Percentiles rank a stretch among this genome's conserved stretches.
Conservation (phyloP, 2,329 filamentous ascomycete genomes). For the Colletotrichum sp. region DNA sequence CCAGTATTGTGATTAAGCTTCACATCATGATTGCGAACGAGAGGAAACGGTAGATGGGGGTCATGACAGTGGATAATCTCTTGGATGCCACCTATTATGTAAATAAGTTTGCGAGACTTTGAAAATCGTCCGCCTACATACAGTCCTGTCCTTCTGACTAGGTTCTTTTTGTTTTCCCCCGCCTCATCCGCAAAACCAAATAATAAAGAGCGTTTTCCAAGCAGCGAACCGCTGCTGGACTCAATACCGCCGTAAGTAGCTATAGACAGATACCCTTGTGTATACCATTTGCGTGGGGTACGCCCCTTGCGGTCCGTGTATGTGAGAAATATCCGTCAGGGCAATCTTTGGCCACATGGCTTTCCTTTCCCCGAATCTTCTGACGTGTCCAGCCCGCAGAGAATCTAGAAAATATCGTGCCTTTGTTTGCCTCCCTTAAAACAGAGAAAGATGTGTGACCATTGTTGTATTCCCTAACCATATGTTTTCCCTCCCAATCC, state of each 20-base stretch:
- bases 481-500: constrained; percentile 11
- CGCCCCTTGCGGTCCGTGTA: not conserved
- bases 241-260: constrained; percentile 3
- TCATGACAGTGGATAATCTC: constrained; percentile 8
- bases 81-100: constrained; percentile 15
- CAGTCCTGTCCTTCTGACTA: not conserved
- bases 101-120: not conserved
- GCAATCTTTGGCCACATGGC: constrained; percentile 9
- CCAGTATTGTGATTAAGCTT: not conserved
- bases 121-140: constrained; percentile 2
- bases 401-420: constrained; percentile 15
- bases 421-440: constrained; percentile 8
- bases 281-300: constrained; percentile 11
- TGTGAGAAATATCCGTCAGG: constrained; percentile 18
- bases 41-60: not conserved
- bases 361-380: constrained; percentile 12
- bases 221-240: not conserved
- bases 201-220: constrained; percentile 3
- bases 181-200: not conserved
- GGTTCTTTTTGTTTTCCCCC: not conserved
- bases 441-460: not conserved
- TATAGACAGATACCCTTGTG: constrained; percentile 9
- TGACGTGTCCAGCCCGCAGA: constrained; percentile 22
- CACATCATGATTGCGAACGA: not conserved
- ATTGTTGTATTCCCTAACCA: not conserved